Evolutionary conservation across 2,329 filamentous ascomycete species (phyloP), one percentile per base, ranked within the genome.

Genomic region (Geosmithia morbida): DNA sequence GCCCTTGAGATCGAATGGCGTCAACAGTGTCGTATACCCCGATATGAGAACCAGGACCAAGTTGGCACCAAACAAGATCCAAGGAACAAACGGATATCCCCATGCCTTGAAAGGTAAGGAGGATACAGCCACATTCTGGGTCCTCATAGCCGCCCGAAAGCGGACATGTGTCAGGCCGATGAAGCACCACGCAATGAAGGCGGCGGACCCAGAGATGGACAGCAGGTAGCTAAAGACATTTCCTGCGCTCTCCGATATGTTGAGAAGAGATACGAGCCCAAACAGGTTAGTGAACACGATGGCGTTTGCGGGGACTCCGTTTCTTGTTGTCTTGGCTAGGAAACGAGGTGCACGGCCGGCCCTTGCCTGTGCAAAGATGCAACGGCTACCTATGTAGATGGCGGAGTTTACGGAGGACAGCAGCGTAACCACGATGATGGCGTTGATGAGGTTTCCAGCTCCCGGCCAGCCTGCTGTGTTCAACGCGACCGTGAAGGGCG

Each of bases 351-450:
- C 75, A 53, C 73, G 71, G 13, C 66, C 62, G 16, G 66, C 66
- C n/a, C 70, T 66, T 2, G 73, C 70, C 63, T 78, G 69, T 54
- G 70, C 75, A 1, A 75, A 62, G 1, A 79, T 59, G 0, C 72
- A 75, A 17, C 75, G 67, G 1, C 70, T 73, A 3, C 68, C 70
- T 45, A 77, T 72, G 52, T 78, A 77, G 40, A 79, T 67, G 1
- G 68, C 71, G 42, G 67, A 68, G 54, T 77, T 78, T 11, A 67
- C 65, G 2, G 71, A 69, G 0, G 63, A 68, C 40, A 73, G 64
- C 16, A 75, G 69, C 29, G 72, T 71, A 16, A 73, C 64, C 45
- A 78, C 64, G 48, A 73, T 72, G 45, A 74, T 62, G 7, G 66
- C 70, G 51, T 78, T 78, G 61, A 77, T 73, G 2, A 77, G 63